Conservation (phyloP, 768 basidiomycete species). For the Tylopilus intermedius region DNA sequence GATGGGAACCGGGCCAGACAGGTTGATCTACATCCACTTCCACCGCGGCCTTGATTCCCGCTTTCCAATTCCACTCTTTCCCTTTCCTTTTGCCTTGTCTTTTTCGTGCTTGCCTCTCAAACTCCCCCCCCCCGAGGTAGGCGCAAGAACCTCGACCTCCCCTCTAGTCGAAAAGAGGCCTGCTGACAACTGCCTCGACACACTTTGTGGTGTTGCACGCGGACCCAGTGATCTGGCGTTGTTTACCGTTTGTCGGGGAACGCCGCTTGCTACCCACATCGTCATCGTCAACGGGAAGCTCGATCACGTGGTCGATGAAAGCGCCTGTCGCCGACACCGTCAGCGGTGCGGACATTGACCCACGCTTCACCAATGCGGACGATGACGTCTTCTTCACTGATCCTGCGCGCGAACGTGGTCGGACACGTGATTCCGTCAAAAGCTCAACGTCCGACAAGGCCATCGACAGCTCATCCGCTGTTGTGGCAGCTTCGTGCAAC, state of each 20-base stretch:
- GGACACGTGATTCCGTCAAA: neutral
- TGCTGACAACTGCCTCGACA: neutral
- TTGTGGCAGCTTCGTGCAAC: neutral
- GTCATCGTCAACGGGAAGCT: conserved; percentile 17
- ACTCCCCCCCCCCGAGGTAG: neutral
- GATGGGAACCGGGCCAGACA: neutral
- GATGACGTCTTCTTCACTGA: conserved; percentile 9
- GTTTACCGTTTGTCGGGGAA: neutral
- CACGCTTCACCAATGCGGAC: neutral
- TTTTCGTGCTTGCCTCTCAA: neutral
- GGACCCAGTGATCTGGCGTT: neutral
- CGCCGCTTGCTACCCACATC: neutral
- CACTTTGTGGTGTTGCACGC: neutral
- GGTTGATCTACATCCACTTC: neutral
- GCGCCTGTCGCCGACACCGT: conserved; percentile 4
- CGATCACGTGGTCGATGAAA: conserved; percentile 22
- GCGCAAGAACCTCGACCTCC: neutral
- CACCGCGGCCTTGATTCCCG: neutral
- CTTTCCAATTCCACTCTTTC: neutral
- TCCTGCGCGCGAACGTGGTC: conserved; percentile 4
- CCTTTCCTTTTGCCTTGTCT: neutral
- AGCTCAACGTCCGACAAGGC: neutral
- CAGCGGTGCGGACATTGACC: neutral
- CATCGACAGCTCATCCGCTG: conserved; percentile 1
- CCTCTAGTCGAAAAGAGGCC: neutral